These are phyloP conservation scores for Pulveroboletus frians DNA, from an alignment of 768 basidiomycete genomes.

Conservation along the genomic window DNA sequence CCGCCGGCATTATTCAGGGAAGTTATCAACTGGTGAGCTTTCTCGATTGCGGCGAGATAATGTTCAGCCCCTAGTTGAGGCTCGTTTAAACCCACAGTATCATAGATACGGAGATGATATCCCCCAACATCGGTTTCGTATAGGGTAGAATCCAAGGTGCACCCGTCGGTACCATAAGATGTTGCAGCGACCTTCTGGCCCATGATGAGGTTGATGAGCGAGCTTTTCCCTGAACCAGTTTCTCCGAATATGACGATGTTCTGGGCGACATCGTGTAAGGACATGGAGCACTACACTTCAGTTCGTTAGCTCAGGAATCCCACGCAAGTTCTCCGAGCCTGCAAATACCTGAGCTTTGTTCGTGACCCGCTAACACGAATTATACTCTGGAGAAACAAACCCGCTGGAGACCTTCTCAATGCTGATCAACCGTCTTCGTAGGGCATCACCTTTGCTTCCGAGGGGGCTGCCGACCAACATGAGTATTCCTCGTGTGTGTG, in stretches of 20 bases:
- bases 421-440: slow-evolving; percentile 1
- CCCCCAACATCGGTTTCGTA: slow-evolving; percentile 16
- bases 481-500: slow-evolving; percentile 18
- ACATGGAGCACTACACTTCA: slow-evolving; percentile 11
- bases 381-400: neutral
- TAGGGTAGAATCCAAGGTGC: slow-evolving; percentile 31
- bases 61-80: slow-evolving; percentile 20
- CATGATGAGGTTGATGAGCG: slow-evolving; percentile 40
- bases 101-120: slow-evolving; percentile 22
- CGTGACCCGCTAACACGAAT: neutral
- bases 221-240: slow-evolving; percentile 38
- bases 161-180: slow-evolving; percentile 32
- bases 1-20: slow-evolving; percentile 27
- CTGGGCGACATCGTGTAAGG: slow-evolving; percentile 10
- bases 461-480: slow-evolving; percentile 7
- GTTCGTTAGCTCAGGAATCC: slow-evolving; percentile 4
- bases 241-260: slow-evolving; percentile 32
- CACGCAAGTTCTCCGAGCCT: neutral
- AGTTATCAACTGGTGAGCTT: slow-evolving; percentile 29
- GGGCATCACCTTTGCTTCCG: neutral
- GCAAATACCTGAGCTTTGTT: slow-evolving; percentile 4
- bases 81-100: slow-evolving; percentile 31
- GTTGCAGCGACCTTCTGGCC: slow-evolving; percentile 26
- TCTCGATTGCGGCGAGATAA: slow-evolving; percentile 25
- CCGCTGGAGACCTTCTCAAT: neutral